Evolutionary conservation across 805 yeast genomes (phyloP).

Genomic region (Metschnikowia santaceciliae): DNA sequence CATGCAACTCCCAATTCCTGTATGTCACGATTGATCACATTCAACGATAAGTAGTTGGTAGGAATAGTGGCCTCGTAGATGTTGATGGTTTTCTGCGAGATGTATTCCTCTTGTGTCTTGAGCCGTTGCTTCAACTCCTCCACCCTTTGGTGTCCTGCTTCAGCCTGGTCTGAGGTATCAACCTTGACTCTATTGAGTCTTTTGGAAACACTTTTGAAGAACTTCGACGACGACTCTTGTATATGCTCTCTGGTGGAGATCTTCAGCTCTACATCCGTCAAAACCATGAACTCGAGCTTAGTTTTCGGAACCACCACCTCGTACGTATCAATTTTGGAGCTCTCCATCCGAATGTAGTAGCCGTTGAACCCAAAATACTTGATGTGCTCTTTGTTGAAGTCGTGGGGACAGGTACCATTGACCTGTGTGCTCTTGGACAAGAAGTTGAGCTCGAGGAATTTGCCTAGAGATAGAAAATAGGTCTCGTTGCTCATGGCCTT

Average conservation of each 20-base stretch:
- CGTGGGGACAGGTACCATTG: slow-evolving; percentile 65
- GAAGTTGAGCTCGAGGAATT: slow-evolving; percentile 80
- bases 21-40: slow-evolving; percentile 61
- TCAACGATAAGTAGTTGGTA: slow-evolving; percentile 65
- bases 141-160: slow-evolving; percentile 60
- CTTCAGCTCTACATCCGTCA: slow-evolving; percentile 64
- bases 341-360: slow-evolving; percentile 74
- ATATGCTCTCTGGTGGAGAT: slow-evolving; percentile 56
- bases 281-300: slow-evolving; percentile 66
- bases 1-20: slow-evolving; percentile 83
- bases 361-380: slow-evolving; percentile 82
- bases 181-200: slow-evolving; percentile 75
- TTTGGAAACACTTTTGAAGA: slow-evolving; percentile 69
- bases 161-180: slow-evolving; percentile 65
- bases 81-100: slow-evolving; percentile 44
- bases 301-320: slow-evolving; percentile 77
- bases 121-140: slow-evolving; percentile 54
- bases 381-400: slow-evolving; percentile 75
- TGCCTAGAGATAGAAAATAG: slow-evolving; percentile 90
- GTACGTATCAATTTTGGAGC: slow-evolving; percentile 67
- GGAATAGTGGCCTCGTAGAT: slow-evolving; percentile 55
- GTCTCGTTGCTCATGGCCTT: slow-evolving; percentile 80
- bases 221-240: slow-evolving; percentile 47
- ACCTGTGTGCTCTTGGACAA: slow-evolving; percentile 47
- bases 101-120: slow-evolving; percentile 44